A percentile compares a stretch with the other conserved stretches of the same genome.
Conservation (phyloP, 305 asterid genomes). For the Lippia alba region DNA sequence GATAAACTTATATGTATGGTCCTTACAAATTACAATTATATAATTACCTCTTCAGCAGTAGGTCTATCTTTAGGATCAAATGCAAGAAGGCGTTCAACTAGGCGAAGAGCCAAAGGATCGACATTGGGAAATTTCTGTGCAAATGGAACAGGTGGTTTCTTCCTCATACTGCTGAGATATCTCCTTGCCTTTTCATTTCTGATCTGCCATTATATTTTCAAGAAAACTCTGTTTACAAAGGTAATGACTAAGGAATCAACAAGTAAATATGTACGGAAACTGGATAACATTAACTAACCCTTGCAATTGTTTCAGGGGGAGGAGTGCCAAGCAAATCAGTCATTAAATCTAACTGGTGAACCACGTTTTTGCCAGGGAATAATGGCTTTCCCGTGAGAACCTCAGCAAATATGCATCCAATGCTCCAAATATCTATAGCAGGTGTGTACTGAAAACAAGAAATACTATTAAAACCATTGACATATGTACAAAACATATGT, state of each 20-base stretch:
- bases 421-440: conserved; percentile 86
- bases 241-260: neutral
- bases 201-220: conserved; percentile 70
- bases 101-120: conserved; percentile 83
- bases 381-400: conserved; percentile 77
- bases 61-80: conserved; percentile 98
- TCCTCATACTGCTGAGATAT: conserved; percentile 92
- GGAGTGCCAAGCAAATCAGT: conserved; percentile 84
- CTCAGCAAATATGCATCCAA: conserved; percentile 85
- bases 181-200: conserved; percentile 99
- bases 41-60: conserved; percentile 85
- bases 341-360: conserved; percentile 80
- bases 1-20: neutral
- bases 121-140: conserved; percentile 81
- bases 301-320: conserved; percentile 72
- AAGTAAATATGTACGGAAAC: neutral
- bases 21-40: conserved; percentile 3
- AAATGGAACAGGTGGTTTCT: conserved; percentile 81
- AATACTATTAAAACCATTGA: neutral
- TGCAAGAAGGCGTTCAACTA: conserved; percentile 86
- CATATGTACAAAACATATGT: too few species aligned
- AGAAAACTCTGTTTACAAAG: conserved; percentile 14
- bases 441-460: conserved; percentile 70
- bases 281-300: conserved; percentile 53
- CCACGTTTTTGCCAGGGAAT: conserved; percentile 84